phyloP scores from a whole-genome alignment of 768 basidiomycete species.

The Rhizopogon rudus region DNA sequence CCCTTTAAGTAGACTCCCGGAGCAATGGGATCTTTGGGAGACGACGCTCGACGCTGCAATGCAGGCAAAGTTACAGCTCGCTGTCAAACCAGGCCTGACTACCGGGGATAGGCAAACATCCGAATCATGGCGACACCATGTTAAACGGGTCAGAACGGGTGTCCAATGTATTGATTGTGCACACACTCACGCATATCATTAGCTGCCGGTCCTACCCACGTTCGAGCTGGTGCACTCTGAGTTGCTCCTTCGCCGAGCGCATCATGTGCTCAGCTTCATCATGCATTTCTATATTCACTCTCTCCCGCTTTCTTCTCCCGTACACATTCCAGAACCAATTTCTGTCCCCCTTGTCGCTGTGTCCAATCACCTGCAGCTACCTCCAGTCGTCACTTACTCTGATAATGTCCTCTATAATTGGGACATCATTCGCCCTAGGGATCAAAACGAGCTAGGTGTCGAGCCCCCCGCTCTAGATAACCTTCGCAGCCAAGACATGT shows the following conservation, averaged over 20 bases:
- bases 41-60: constrained; percentile 46
- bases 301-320: constrained; percentile 40
- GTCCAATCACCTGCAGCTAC: constrained; percentile 66
- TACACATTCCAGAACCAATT: constrained; percentile 65
- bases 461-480: constrained; percentile 42
- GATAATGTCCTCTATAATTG: constrained; percentile 93
- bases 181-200: constrained; percentile 4
- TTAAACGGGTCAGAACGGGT: constrained; percentile 40
- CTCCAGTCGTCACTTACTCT: constrained; percentile 86
- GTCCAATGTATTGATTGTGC: neutral
- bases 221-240: constrained; percentile 44
- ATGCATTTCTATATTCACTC: constrained; percentile 78
- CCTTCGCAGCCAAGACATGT: constrained; percentile 59
- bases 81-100: constrained; percentile 35
- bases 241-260: constrained; percentile 60
- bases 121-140: constrained; percentile 46
- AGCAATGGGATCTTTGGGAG: constrained; percentile 73
- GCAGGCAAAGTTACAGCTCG: constrained; percentile 48
- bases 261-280: constrained; percentile 68
- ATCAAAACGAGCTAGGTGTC: constrained; percentile 16
- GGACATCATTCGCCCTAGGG: constrained; percentile 31
- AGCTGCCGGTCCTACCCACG: constrained; percentile 55
- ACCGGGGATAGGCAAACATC: constrained; percentile 35
- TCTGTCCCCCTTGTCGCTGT: constrained; percentile 73
- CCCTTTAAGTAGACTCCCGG: constrained; percentile 59